Percentiles rank a stretch among this genome's conserved stretches.
These are phyloP conservation scores for Alternaria metachromatica DNA, from an alignment of 2,329 filamentous ascomycete species.

Conservation along the genomic window DNA sequence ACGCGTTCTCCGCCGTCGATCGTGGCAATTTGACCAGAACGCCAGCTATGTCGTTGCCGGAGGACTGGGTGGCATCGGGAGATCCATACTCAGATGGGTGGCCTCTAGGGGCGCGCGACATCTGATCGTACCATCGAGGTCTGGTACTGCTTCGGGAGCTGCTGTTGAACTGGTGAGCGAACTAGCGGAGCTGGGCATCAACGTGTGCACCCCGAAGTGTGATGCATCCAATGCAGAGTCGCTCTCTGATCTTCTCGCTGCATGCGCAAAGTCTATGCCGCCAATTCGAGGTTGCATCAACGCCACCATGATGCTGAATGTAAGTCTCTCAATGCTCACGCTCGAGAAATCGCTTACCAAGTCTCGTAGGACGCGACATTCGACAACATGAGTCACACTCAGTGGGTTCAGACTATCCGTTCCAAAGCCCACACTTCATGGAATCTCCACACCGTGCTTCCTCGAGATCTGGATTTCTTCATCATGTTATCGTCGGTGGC, in stretches of 20 bases:
- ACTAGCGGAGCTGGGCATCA: background rate
- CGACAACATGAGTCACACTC: background rate
- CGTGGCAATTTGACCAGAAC: background rate
- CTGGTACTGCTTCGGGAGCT: background rate
- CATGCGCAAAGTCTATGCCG: background rate
- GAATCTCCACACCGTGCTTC: conserved; percentile 3
- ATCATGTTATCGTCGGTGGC: background rate
- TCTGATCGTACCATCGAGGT: background rate
- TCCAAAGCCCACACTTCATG: background rate
- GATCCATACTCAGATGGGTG: background rate
- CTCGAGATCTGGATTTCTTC: background rate
- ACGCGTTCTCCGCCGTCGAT: background rate
- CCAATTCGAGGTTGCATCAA: background rate
- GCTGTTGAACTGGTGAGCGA: background rate
- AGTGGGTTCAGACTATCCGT: background rate
- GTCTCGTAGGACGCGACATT: background rate
- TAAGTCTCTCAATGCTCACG: background rate
- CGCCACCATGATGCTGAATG: background rate
- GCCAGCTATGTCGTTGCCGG: background rate
- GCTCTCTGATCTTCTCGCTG: background rate
- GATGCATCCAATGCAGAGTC: background rate
- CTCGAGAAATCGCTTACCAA: background rate
- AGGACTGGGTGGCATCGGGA: background rate
- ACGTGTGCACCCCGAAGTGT: background rate
- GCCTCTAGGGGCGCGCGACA: background rate